Evolutionary conservation across 2,329 filamentous ascomycete species (phyloP).

Genomic region (Calycina herbarum): DNA sequence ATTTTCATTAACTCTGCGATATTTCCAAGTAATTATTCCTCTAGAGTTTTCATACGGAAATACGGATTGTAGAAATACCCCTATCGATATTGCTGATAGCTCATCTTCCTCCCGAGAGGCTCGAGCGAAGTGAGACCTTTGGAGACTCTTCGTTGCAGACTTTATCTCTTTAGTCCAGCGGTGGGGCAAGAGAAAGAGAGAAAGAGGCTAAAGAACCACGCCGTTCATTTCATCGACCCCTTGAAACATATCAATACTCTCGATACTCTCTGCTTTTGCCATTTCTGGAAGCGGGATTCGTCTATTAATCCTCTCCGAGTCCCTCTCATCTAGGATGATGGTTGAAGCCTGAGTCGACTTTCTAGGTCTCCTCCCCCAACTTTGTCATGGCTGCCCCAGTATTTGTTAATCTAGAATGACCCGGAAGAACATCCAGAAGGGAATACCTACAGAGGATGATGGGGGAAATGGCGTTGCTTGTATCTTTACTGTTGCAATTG

Average conservation of each 20-base stretch:
- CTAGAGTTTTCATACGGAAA: too few species aligned
- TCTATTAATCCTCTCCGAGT: neutral
- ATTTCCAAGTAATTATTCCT: too few species aligned
- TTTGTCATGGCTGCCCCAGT: neutral
- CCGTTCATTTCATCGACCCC: neutral
- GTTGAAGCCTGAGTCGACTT: neutral
- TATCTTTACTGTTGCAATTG: neutral
- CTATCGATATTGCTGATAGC: neutral
- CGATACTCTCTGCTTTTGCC: neutral
- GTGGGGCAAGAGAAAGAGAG: neutral
- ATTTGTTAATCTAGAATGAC: neutral
- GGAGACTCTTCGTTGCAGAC: neutral
- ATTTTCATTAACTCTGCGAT: too few species aligned
- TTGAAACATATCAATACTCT: neutral
- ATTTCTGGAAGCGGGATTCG: neutral
- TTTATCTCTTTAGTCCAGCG: neutral
- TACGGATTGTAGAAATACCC: neutral
- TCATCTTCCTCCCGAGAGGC: too few species aligned
- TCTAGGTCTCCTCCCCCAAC: neutral
- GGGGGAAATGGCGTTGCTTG: neutral
- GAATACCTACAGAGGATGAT: neutral
- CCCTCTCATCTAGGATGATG: neutral
- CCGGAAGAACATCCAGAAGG: neutral
- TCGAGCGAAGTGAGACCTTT: neutral
- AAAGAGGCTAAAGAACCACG: conserved; percentile 2